Base-by-base conservation (phyloP, 2,329 filamentous ascomycete genomes). In the Talaromyces sp. region DNA sequence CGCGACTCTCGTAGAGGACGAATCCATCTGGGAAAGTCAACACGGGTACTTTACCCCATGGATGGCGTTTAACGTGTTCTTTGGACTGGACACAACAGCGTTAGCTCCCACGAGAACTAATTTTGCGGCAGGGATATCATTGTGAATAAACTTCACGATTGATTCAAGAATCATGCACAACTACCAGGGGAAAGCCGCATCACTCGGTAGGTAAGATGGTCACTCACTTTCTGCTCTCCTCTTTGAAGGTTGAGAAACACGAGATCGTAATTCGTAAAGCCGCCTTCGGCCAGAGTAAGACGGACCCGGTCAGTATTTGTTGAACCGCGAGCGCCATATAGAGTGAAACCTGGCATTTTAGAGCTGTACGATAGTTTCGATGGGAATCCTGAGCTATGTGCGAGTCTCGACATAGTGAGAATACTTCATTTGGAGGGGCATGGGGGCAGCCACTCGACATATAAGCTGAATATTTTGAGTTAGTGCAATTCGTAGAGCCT, bases 331-430 rank as follows among this genome's bases (percentile, higher is more conserved):
- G 49, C 25, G 49, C 58, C 63, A 37, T 65, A 62, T 13, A 65
- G 50, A 61, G 57, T 65, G 43, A 65, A 65, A 39, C 58, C 58
- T 13, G 63, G 49, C 63, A 65, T 65, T 65, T 61, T 65, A n/a
- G 39, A 56, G 49, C 11, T 31, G 49, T 61, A n/a, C 6, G 49
- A 22, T 17, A 56, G 39, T 65, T 37, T 62, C 19, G 58, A 57
- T n/a, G 22, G 22, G 58, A 50, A 57, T 65, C 8, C 13, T 10
- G 45, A 22, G 11, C 39, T 62, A n/a, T 22, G 11, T 19, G 25
- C 11, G 39, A 63, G 27, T 11, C 25, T 64, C 13, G 56, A 47
- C 62, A 64, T 64, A 25, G 37, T 27, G 35, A 7, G 43, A 37
- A 22, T 17, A 37, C 27, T 19, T 8, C 19, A 57, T 27, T 43